Evolutionary conservation across 345 rosid genomes (phyloP).

Genomic region (Hirschfeldia incana): DNA sequence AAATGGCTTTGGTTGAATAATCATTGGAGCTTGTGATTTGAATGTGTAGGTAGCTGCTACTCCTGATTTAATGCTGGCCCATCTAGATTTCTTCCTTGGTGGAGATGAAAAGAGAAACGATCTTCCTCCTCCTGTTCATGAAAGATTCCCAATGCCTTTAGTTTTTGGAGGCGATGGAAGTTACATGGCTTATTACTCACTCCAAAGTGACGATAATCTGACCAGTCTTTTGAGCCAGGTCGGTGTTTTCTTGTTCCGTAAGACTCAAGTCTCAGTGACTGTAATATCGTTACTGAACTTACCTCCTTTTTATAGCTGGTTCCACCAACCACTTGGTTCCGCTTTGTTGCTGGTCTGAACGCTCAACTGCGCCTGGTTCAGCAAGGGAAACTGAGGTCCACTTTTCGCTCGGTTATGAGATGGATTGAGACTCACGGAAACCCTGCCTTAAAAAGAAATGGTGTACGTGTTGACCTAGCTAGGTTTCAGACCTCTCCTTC

Average conservation of each 20-base stretch:
- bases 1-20: neutral
- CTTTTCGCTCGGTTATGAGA: constrained; percentile 63
- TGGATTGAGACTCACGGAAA: constrained; percentile 98
- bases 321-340: constrained; percentile 91
- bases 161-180: constrained; percentile 92
- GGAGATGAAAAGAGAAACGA: constrained; percentile 91
- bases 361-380: constrained; percentile 85
- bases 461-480: constrained; percentile 67
- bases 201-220: constrained; percentile 76
- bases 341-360: constrained; percentile 88
- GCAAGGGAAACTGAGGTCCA: constrained; percentile 61
- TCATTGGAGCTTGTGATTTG: constrained; percentile 12
- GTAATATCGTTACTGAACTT: neutral
- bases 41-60: constrained; percentile 75
- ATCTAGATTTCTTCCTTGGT: constrained; percentile 84
- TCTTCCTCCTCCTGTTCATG: constrained; percentile 79
- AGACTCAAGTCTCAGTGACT: neutral
- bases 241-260: neutral
- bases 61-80: constrained; percentile 82
- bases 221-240: constrained; percentile 97
- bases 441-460: constrained; percentile 65
- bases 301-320: constrained; percentile 55
- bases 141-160: constrained; percentile 75
- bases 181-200: constrained; percentile 84
- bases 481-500: constrained; percentile 82